These are phyloP conservation scores for Aspergillus ruber DNA, from an alignment of 2,329 filamentous ascomycete species.

Conservation along the genomic window DNA sequence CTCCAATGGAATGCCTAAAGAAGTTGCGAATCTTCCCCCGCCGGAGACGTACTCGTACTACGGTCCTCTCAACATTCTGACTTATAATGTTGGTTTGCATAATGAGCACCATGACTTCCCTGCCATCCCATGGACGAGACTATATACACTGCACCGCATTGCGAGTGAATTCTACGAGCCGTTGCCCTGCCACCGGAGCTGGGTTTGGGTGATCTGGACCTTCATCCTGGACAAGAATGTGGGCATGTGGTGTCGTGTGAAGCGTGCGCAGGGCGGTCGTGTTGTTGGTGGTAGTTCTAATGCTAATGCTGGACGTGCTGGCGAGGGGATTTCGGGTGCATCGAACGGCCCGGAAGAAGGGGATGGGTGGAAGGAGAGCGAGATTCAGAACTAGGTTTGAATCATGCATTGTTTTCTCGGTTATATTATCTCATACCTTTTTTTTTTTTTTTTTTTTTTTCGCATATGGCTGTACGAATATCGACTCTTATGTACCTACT, in stretches of 20 bases:
- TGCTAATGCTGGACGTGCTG: constrained; percentile 28
- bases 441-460: too few relatives aligned
- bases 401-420: too few relatives aligned
- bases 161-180: constrained; percentile 89
- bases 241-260: constrained; percentile 85
- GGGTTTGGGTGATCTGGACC: constrained; percentile 89
- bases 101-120: constrained; percentile 99
- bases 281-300: constrained; percentile 44
- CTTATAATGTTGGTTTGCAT: constrained; percentile 95
- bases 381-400: constrained; percentile 55
- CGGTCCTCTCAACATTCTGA: constrained; percentile 81
- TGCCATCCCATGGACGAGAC: constrained; percentile 85
- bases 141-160: constrained; percentile 69
- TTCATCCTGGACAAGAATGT: constrained; percentile 89
- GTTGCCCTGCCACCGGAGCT: constrained; percentile 80
- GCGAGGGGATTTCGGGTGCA: constrained; percentile 36
- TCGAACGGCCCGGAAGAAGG: constrained; percentile 44
- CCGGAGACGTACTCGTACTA: constrained; percentile 98
- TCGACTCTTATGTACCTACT: too few relatives aligned
- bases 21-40: constrained; percentile 58
- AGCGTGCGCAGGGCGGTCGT: constrained; percentile 72
- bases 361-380: constrained; percentile 60
- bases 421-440: too few relatives aligned
- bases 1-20: constrained; percentile 35
- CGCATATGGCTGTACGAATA: too few relatives aligned